Conservation (phyloP, 1,284 basidiomycete genomes). For the Kwoniella shivajii region DNA sequence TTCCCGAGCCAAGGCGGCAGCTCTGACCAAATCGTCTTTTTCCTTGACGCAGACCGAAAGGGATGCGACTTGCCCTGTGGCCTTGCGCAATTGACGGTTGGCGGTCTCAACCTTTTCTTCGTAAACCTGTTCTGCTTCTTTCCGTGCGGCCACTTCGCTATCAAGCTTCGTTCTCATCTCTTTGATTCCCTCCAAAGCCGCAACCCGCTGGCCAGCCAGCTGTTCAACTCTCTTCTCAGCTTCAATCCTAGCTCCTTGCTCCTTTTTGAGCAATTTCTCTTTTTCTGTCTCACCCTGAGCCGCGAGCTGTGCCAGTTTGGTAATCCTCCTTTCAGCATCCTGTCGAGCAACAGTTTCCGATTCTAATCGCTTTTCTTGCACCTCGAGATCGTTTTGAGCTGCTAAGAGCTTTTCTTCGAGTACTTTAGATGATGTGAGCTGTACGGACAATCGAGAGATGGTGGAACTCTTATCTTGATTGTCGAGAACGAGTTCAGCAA, state of each 20-base stretch:
- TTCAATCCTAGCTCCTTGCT: neutral
- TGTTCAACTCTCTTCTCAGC: slow-evolving; percentile 12
- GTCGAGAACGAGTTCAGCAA: neutral
- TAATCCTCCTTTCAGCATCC: slow-evolving; percentile 8
- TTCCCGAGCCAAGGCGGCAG: neutral
- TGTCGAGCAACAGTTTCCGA: slow-evolving; percentile 5
- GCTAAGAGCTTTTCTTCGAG: slow-evolving; percentile 9
- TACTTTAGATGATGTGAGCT: neutral
- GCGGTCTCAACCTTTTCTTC: too few relatives aligned
- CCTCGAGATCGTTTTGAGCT: slow-evolving; percentile 20
- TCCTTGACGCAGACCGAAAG: too few relatives aligned
- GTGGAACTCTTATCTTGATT: neutral
- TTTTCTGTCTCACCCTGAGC: slow-evolving; percentile 7
- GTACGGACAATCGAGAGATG: neutral
- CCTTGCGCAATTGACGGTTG: too few relatives aligned
- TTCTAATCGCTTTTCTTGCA: slow-evolving; percentile 11
- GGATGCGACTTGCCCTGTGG: too few relatives aligned
- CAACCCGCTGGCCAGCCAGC: slow-evolving; percentile 14
- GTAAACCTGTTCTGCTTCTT: slow-evolving; percentile 6
- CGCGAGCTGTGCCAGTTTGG: neutral
- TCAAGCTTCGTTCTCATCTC: slow-evolving; percentile 9
- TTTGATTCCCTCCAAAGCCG: neutral
- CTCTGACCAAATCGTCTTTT: neutral
- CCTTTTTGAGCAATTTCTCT: slow-evolving; percentile 8
- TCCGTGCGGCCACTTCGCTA: slow-evolving; percentile 1